phyloP scores from a whole-genome alignment of 1,284 basidiomycete species.

The Cutaneotrichosporon curvatum region DNA sequence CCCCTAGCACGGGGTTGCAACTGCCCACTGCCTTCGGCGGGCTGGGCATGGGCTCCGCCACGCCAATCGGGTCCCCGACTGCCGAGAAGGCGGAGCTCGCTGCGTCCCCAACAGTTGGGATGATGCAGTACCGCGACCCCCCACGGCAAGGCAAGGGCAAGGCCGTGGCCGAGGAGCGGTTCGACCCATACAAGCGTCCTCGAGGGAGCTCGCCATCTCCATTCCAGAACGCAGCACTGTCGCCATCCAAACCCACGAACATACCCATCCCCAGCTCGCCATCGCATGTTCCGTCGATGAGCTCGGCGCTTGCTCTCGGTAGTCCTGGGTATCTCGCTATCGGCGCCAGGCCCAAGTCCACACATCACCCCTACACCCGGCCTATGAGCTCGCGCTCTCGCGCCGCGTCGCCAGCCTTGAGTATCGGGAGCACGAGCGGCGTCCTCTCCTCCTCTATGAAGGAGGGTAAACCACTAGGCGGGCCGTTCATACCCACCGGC shows the following conservation, averaged over 20 bases:
- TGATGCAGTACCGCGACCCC: constrained; percentile 43
- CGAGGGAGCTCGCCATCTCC: constrained; percentile 38
- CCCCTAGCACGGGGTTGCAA: constrained; percentile 28
- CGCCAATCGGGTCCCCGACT: constrained; percentile 36
- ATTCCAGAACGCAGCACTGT: constrained; percentile 23
- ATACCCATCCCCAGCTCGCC: constrained; percentile 40
- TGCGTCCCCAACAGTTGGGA: constrained; percentile 20
- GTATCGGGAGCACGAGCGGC: constrained; percentile 33
- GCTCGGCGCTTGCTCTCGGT: constrained; percentile 18
- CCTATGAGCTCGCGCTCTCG: constrained; percentile 34
- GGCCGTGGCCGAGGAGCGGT: constrained; percentile 35
- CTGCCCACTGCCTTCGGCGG: constrained; percentile 37
- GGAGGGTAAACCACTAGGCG: constrained; percentile 14
- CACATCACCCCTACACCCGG: constrained; percentile 30
- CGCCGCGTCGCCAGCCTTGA: constrained; percentile 37
- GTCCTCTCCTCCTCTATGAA: constrained; percentile 24
- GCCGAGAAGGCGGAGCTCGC: constrained; percentile 34
- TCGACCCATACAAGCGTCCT: constrained; percentile 44
- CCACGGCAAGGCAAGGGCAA: constrained; percentile 40
- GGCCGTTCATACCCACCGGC: constrained; percentile 28
- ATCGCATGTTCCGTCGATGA: constrained; percentile 24
- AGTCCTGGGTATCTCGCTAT: constrained; percentile 13
- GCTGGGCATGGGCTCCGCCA: constrained; percentile 27
- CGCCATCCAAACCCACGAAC: constrained; percentile 25
- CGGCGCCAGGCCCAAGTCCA: constrained; percentile 1